Evolutionary conservation across 345 rosid species (phyloP), one percentile per base, ranked within the genome.

Genomic region (Cardamine chenopodiifolia): DNA sequence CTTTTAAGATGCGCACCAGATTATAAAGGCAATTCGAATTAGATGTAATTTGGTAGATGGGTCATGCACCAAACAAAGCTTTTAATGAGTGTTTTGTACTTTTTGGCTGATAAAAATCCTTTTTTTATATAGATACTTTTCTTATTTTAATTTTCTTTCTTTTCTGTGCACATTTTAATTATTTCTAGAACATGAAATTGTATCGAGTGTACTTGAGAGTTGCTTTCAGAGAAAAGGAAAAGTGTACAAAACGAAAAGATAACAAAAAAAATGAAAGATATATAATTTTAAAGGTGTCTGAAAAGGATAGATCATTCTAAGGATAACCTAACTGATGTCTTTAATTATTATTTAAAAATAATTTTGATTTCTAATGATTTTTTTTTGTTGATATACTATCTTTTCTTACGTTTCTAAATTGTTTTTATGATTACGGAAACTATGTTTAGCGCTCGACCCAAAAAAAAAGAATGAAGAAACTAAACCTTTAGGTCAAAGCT

Each of bases 21-120:
- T 37, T 28, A 59, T 32, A 22, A 66, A 42, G 58, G 25, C 29
- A 68, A 8, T 17, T 40, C 2, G 13, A 63, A 15, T 14, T 34
- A 17, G 22, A 61, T 61, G 3, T 31, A 55, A 19, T 62, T 70
- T 54, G 71, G 54, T 76, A 7, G 75, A 58, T 76, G 70, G 52
- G 34, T 76, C 75, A 55, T 63, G 53, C 75, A 70, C 80, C 75
- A 70, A 70, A 70, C 45, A 63, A 70, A 70, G 42, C 26, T 69
- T 56, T 76, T 63, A 20, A 55, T 70, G 71, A 60, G 76, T 76
- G 71, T 70, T 76, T 56, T 70, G 2, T 31, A 76, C 57, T 62
- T 69, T 61, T n/a, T 61, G 48, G 25, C 64, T 39, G 0, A 39
- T n/a, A 11, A 2, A 49, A 29, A 20, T 1, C 1, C 4, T 7